Conservation (phyloP, 106 monocot species). For the Chionographis japonica region DNA sequence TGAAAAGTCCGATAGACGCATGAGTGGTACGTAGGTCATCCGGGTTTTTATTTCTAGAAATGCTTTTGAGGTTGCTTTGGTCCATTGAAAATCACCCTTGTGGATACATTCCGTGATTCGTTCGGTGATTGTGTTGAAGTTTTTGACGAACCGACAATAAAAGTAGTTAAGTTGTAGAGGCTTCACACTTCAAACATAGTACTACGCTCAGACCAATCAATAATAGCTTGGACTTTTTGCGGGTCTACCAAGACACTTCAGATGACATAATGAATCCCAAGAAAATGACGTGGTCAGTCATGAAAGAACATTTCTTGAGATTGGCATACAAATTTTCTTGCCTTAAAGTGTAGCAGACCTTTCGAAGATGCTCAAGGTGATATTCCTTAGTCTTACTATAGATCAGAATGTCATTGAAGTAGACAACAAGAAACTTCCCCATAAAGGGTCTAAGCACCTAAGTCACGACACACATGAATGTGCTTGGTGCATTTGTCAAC, state of each 20-base stretch:
- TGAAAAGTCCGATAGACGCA: not conserved
- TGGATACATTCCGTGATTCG: not conserved
- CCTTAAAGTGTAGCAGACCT: not conserved
- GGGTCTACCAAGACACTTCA: not conserved
- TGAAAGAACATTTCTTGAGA: not conserved
- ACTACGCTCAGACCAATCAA: not conserved
- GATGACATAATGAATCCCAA: not conserved
- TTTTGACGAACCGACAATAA: not conserved
- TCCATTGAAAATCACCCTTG: not conserved
- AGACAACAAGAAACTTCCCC: too few relatives aligned
- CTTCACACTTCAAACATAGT: not conserved
- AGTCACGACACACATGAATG: not conserved
- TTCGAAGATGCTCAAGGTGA: not conserved
- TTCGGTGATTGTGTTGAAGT: not conserved
- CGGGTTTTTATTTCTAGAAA: not conserved
- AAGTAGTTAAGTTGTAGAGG: not conserved
- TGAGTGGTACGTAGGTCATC: not conserved
- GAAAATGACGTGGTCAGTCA: not conserved
- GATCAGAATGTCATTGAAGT: not conserved
- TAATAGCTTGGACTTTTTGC: not conserved
- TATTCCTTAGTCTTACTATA: not conserved
- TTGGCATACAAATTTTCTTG: not conserved
- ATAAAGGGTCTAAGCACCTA: not conserved
- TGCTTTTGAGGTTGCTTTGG: not conserved
- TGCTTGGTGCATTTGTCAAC: not conserved